Percentiles rank a stretch among this genome's conserved stretches.
These are phyloP conservation scores for Fraxinus velutina DNA, from an alignment of 305 asterid species.

Conservation along the genomic window DNA sequence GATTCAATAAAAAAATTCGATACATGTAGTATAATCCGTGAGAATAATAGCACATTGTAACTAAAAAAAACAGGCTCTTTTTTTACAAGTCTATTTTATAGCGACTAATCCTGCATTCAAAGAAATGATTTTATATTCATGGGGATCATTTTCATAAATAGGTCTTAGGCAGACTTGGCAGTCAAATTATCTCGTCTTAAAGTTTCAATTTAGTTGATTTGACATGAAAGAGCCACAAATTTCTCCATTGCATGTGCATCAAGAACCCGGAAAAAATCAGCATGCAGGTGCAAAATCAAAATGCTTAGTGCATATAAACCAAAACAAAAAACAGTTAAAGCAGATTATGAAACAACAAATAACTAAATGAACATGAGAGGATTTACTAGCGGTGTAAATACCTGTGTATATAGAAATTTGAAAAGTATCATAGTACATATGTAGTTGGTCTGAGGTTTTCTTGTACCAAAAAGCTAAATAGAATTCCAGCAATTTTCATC, in stretches of 20 bases:
- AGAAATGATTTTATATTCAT: neutral
- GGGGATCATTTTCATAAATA: neutral
- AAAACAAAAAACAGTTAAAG: neutral
- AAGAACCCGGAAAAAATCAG: neutral
- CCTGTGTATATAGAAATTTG: neutral
- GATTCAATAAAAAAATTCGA: too few species aligned
- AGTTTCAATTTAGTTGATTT: neutral
- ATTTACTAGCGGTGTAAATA: neutral
- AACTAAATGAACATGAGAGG: neutral
- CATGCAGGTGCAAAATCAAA: neutral
- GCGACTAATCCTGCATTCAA: neutral
- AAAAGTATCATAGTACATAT: neutral
- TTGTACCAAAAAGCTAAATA: neutral
- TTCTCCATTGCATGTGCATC: neutral
- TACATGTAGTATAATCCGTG: too few species aligned
- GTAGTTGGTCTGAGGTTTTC: neutral
- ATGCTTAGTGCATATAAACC: neutral
- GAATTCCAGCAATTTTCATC: conserved; percentile 3
- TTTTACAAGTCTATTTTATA: too few species aligned
- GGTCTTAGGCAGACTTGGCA: neutral
- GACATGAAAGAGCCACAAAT: neutral
- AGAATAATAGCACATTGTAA: too few species aligned
- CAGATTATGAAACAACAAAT: neutral
- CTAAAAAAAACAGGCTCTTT: too few species aligned
- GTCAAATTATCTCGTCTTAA: neutral